A percentile compares a stretch with the other conserved stretches of the same genome.
Conservation (phyloP, 306 rosid species). For the Cajanus cajan region DNA sequence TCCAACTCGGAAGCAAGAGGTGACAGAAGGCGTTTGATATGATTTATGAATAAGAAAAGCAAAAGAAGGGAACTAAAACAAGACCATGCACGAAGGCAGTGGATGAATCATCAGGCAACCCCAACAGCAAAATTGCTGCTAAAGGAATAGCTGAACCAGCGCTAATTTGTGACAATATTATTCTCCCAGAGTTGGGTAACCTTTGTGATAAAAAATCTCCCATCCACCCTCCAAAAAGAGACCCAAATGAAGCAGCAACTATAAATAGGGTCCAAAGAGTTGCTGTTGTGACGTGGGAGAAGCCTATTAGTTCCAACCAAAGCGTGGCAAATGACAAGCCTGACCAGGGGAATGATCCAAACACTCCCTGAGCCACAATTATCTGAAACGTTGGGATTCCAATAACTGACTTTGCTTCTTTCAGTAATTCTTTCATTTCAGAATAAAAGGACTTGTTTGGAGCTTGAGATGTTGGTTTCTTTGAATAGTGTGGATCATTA, state of each 20-base stretch:
- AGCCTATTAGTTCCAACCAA: slow-evolving; percentile 90
- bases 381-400: slow-evolving; percentile 70
- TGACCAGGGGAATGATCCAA: slow-evolving; percentile 84
- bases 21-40: too few species aligned
- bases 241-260: slow-evolving; percentile 60
- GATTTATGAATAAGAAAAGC: too few species aligned
- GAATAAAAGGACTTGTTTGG: slow-evolving; percentile 35
- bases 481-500: slow-evolving; percentile 60
- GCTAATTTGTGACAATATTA: slow-evolving; percentile 81
- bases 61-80: slow-evolving; percentile 21
- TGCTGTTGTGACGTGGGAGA: slow-evolving; percentile 59
- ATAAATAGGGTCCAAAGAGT: slow-evolving; percentile 53
- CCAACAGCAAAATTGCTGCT: slow-evolving; percentile 59
- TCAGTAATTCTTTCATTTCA: slow-evolving; percentile 50
- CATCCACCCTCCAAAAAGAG: slow-evolving; percentile 74
- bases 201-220: slow-evolving; percentile 64
- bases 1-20: too few species aligned
- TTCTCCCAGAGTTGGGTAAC: slow-evolving; percentile 72
- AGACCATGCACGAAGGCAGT: slow-evolving; percentile 58
- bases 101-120: slow-evolving; percentile 69
- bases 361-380: slow-evolving; percentile 85
- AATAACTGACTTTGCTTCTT: slow-evolving; percentile 66
- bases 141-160: slow-evolving; percentile 72
- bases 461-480: slow-evolving; percentile 18
- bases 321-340: slow-evolving; percentile 74